Percentiles rank a stretch among this genome's conserved stretches.
Conservation (phyloP, 352 stramenopile species). For the Globisporangium barbulae region DNA sequence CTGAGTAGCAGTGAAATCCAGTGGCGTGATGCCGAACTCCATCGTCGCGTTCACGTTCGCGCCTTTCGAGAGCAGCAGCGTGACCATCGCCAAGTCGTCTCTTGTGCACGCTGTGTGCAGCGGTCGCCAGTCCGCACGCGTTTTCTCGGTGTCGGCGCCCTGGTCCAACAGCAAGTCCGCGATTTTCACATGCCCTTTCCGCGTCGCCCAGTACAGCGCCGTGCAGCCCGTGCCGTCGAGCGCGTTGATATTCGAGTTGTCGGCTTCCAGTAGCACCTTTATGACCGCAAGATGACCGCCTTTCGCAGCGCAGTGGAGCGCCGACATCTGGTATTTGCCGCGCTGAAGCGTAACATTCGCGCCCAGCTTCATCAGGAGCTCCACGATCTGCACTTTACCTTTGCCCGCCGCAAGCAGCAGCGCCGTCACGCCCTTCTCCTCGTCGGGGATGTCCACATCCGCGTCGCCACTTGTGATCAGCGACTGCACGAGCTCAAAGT, state of each 20-base stretch:
- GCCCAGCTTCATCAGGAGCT: constrained; percentile 13
- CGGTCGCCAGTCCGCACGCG: constrained; percentile 12
- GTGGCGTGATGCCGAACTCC: constrained; percentile 18
- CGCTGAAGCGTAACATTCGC: constrained; percentile 8
- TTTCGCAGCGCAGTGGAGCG: constrained; percentile 19
- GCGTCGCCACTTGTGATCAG: constrained; percentile 13
- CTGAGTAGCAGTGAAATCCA: constrained; percentile 13
- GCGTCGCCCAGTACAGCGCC: constrained; percentile 16
- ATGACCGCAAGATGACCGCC: constrained; percentile 6
- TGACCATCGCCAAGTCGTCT: constrained; percentile 17
- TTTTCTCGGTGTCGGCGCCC: constrained; percentile 13
- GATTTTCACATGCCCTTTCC: constrained; percentile 13
- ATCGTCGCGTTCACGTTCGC: constrained; percentile 15
- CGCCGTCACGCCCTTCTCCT: constrained; percentile 12
- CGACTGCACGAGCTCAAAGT: constrained; percentile 10
- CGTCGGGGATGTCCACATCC: constrained; percentile 13
- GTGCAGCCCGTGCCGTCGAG: constrained; percentile 17
- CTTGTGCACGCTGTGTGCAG: constrained; percentile 17
- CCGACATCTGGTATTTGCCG: constrained; percentile 12
- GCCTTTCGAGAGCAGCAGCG: constrained; percentile 15
- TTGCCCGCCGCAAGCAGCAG: constrained; percentile 18
- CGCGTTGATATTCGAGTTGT: constrained; percentile 3
- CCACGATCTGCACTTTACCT: constrained; percentile 12
- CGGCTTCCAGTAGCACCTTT: constrained; percentile 2
- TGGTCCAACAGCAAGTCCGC: constrained; percentile 14